Conservation (phyloP, 176 grass and related monocot genomes). For the Metroxylon sagu region DNA sequence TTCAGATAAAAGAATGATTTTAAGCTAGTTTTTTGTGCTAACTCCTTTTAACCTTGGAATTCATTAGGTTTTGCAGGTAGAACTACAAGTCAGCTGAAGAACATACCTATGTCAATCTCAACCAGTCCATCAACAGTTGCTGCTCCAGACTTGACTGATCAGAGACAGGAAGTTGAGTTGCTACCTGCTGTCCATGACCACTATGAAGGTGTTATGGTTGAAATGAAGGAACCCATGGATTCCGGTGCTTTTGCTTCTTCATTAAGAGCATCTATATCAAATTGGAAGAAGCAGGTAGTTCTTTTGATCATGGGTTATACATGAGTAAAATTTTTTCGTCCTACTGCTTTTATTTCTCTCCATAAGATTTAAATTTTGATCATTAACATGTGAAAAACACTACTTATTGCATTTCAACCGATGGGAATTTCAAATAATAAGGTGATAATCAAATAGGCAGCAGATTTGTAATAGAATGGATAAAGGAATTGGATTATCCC, state of each 20-base stretch:
- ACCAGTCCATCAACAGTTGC: slow-evolving; percentile 16
- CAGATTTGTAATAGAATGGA: too few species aligned
- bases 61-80: neutral
- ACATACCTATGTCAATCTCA: slow-evolving; percentile 34
- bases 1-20: too few species aligned
- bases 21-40: too few species aligned
- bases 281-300: slow-evolving; percentile 71
- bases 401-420: too few species aligned
- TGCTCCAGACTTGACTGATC: slow-evolving; percentile 7
- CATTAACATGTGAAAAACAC: too few species aligned
- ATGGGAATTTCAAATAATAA: too few species aligned
- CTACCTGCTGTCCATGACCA: slow-evolving; percentile 56
- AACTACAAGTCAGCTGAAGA: slow-evolving; percentile 4
- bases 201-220: slow-evolving; percentile 68
- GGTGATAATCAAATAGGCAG: too few species aligned
- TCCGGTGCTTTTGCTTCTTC: slow-evolving; percentile 45
- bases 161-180: slow-evolving; percentile 12
- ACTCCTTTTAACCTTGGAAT: too few species aligned
- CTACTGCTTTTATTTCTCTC: neutral
- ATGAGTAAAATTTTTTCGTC: too few species aligned
- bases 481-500: too few species aligned
- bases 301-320: neutral
- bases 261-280: slow-evolving; percentile 45
- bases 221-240: slow-evolving; percentile 58
- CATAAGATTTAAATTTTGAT: too few species aligned